Evolutionary conservation across 2,329 filamentous ascomycete species (phyloP), one percentile per base, ranked within the genome.

Genomic region (Fusarium transvaalense): DNA sequence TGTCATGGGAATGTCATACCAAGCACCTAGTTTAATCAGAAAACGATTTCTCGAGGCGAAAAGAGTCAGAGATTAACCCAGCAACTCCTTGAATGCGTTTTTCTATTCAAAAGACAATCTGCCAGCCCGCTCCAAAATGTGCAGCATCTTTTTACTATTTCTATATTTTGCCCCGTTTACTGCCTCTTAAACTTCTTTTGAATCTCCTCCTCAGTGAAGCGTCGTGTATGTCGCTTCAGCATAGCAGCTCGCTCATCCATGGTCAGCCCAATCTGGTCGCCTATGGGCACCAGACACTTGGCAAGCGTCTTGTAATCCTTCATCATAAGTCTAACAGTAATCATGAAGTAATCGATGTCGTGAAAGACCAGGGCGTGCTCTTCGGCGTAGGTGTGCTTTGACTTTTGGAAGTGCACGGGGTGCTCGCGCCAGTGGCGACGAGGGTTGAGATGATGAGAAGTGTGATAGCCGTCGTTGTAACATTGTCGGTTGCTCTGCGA

Each of bases 401-500:
- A 86, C 70, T 89, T 84, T 3, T 94, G 81, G 78, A 95, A 93
- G 9, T 91, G 87, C 14, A 88, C 82, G 0, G 92, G 92, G 71
- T 94, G 92, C 21, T 94, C 91, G 59, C 92, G 89, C 92, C 92
- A 95, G 80, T 94, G 92, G 3, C 92, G 88, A 29, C 87, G 84
- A 1, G 91, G 92, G 78, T 94, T 93, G 52, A 94, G 86, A 73
- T 94, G 92, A 75, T 94, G 92, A 19, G 91, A 92, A 9, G 91
- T 94, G 78, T 94, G 91, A 77, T 93, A 94, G 68, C 92, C 92
- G 72, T 94, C 92, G 72, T 94, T 94, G 84, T 90, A 94, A 80
- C 91, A 94, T 78, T 90, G 90, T 35, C 92, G 90, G 77, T 94
- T 94, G 78, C 89, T 92, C 91, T 93, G 27, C 31, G 8, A 6